phyloP scores from a whole-genome alignment of 495 filamentous ascomycete species.

The Hyaloscypha finlandica region DNA sequence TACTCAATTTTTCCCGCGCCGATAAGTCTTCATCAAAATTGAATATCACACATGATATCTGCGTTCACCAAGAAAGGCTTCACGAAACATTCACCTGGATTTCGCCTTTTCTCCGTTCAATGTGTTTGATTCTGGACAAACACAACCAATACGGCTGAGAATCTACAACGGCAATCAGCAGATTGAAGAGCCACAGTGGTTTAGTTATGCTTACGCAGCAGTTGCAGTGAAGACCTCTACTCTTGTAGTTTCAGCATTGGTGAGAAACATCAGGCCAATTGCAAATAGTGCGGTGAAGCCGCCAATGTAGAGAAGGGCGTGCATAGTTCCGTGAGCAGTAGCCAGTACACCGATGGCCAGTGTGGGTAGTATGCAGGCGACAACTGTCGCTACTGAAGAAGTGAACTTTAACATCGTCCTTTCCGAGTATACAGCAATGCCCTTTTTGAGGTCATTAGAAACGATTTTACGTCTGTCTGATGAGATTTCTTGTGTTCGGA shows the following conservation, averaged over 20 bases:
- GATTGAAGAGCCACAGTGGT: not conserved
- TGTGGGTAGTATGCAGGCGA: conserved; percentile 29
- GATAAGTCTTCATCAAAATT: too few species aligned
- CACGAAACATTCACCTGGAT: too few species aligned
- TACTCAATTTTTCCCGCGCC: not conserved
- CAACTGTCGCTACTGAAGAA: conserved; percentile 14
- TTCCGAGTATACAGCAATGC: not conserved
- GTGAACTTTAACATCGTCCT: conserved; percentile 15
- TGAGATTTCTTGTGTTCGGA: too few species aligned
- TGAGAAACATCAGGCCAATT: conserved; percentile 23
- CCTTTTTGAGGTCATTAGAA: too few species aligned
- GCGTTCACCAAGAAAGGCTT: too few species aligned
- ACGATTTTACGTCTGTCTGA: too few species aligned
- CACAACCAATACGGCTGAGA: conserved; percentile 6
- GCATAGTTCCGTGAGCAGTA: not conserved
- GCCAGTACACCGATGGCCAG: conserved; percentile 26
- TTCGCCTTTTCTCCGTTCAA: too few species aligned
- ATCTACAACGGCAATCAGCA: not conserved
- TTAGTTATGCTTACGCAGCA: conserved; percentile 19
- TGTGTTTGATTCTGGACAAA: conserved; percentile 4
- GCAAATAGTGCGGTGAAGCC: conserved; percentile 27
- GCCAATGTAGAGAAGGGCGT: conserved; percentile 22
- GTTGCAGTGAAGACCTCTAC: conserved; percentile 30
- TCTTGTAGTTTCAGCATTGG: conserved; percentile 17
- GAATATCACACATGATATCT: too few species aligned